phyloP scores from a whole-genome alignment of 2,329 filamentous ascomycete genomes.

The Xylariaceae sp. region DNA sequence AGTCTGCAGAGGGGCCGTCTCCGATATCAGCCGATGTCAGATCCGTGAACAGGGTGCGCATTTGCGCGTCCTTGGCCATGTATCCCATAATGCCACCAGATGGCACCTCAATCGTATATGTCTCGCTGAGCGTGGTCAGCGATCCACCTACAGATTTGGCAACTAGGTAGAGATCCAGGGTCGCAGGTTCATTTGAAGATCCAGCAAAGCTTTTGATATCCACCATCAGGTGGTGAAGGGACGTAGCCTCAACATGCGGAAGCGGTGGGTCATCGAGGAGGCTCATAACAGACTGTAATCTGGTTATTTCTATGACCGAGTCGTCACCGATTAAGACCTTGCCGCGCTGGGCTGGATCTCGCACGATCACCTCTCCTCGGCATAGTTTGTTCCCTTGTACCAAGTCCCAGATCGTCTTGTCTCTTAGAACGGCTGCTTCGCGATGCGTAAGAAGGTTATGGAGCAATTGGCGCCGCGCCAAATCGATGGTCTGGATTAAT shows the following conservation, averaged over 20 bases:
- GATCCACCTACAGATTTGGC: conserved; percentile 70
- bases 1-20: conserved; percentile 66
- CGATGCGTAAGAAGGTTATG: conserved; percentile 91
- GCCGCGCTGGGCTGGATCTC: conserved; percentile 82
- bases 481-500: conserved; percentile 82
- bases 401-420: conserved; percentile 94
- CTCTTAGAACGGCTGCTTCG: conserved; percentile 81
- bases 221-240: conserved; percentile 81
- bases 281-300: conserved; percentile 94
- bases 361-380: conserved; percentile 91
- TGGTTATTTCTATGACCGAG: conserved; percentile 89
- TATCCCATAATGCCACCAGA: conserved; percentile 74
- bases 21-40: conserved; percentile 78
- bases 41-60: conserved; percentile 88
- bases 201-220: conserved; percentile 85
- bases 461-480: conserved; percentile 85
- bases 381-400: conserved; percentile 94
- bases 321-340: conserved; percentile 90
- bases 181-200: conserved; percentile 75
- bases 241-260: conserved; percentile 68
- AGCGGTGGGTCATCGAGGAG: conserved; percentile 84
- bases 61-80: conserved; percentile 68
- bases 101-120: conserved; percentile 79
- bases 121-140: conserved; percentile 78
- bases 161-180: conserved; percentile 79